Conservation (phyloP, 2,329 filamentous ascomycete species). For the Claviceps pazoutovae region DNA sequence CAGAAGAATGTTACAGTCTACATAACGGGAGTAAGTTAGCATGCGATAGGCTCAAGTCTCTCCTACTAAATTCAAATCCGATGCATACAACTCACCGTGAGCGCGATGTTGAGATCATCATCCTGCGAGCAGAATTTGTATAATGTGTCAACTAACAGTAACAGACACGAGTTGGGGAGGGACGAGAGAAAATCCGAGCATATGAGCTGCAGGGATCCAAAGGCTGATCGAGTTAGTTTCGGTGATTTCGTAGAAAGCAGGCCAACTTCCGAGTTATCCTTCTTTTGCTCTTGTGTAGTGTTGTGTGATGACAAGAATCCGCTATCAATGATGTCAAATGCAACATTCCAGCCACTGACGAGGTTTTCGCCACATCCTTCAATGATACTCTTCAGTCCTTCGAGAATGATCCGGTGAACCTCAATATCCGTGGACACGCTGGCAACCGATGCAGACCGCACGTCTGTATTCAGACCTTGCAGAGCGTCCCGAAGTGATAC, state of each 20-base stretch:
- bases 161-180: slow-evolving; percentile 55
- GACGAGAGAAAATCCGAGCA: slow-evolving; percentile 85
- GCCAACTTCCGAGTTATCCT: slow-evolving; percentile 14
- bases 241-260: slow-evolving; percentile 45
- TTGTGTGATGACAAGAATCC: slow-evolving; percentile 47
- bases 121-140: slow-evolving; percentile 80
- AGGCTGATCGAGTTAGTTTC: slow-evolving; percentile 71
- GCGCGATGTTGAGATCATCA: slow-evolving; percentile 86
- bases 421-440: slow-evolving; percentile 56
- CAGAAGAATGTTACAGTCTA: slow-evolving; percentile 89
- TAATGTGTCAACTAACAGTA: slow-evolving; percentile 71
- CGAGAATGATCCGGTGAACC: slow-evolving; percentile 66
- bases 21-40: background rate
- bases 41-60: background rate
- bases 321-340: slow-evolving; percentile 73
- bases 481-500: slow-evolving; percentile 51
- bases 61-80: background rate
- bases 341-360: slow-evolving; percentile 68
- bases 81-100: slow-evolving; percentile 49
- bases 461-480: slow-evolving; percentile 34
- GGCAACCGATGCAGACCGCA: slow-evolving; percentile 39
- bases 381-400: slow-evolving; percentile 67
- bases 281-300: slow-evolving; percentile 19
- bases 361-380: slow-evolving; percentile 82
- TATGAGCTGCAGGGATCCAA: slow-evolving; percentile 79